Evolutionary conservation across 1,139 yeast genomes (phyloP), one percentile per base, ranked within the genome.

Genomic region (Groenewaldozyma auringiensis): DNA sequence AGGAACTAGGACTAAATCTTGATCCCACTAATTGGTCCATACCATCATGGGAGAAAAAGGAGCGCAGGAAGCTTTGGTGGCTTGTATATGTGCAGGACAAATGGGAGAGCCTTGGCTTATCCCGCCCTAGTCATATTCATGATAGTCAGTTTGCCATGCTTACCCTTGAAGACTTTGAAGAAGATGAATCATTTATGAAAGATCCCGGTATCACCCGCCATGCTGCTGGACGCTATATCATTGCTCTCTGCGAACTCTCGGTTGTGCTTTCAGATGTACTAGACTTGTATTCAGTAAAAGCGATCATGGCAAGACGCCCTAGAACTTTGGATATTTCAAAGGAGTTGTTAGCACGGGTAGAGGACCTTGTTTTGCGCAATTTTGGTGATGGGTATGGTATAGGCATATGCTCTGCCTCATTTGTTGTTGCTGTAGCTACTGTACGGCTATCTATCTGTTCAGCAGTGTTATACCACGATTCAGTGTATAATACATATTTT

Each of bases 11-110:
- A 0, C 66, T 85, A 4, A 94, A 94, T 0, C 70, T 83, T 16
- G 88, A 85, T 56, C 85, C 95, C 59, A 78, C 81, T 18, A 75
- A 74, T 51, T 86, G 95, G 95, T 78, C 82, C 54, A 65, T 86
- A 36, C 95, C 95, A 0, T 81, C 82, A 55, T 86, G 95, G 95
- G 95, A 86, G 60, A 71, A 92, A 47, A 89, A 92, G 1, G 66
- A 85, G 37, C 71, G 95, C 41, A 76, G 85, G 57, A 68, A 94
- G 50, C 67, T 86, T 47, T 94, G 94, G 0, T 86, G 95, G 95
- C 94, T 94, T 0, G 88, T 85, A 1, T 85, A 78, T 70, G 70
- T 81, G 50, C 92, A 84, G 61, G 95, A 86, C 56, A 83, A 84
- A 60, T 86, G 95, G 95, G 21, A 36, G 40, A 37, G 40, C 29